Conservation (phyloP, 2,329 filamentous ascomycete species). For the Fusarium napiforme region DNA sequence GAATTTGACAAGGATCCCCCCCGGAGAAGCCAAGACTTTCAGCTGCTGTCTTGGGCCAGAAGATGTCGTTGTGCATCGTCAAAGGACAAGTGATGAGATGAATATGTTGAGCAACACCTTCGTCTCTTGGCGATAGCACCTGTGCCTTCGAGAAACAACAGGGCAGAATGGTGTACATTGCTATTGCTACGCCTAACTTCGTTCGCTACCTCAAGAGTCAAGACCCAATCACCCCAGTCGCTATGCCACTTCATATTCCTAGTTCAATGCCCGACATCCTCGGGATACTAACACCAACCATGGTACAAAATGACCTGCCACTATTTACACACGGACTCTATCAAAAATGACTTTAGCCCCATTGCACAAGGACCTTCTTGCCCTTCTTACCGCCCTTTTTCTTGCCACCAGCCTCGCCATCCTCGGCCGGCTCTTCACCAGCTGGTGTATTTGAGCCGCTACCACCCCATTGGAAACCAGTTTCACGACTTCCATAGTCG, state of each 20-base stretch:
- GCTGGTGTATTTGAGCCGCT: constrained; percentile 41
- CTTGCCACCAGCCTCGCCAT: constrained; percentile 50
- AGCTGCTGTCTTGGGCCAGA: neutral
- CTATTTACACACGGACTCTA: neutral
- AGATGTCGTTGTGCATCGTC: neutral
- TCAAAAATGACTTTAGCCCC: constrained; percentile 58
- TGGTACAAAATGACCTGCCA: neutral
- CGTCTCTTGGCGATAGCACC: neutral
- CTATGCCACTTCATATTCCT: neutral
- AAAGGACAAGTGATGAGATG: neutral
- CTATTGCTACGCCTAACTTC: neutral
- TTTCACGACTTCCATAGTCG: constrained; percentile 60
- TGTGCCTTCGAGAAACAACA: neutral
- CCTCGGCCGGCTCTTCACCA: constrained; percentile 42
- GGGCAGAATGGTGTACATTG: neutral
- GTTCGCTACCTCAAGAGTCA: neutral
- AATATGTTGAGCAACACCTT: neutral
- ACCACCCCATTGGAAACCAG: constrained; percentile 65
- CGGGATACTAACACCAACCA: neutral
- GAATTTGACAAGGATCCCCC: neutral
- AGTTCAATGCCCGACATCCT: neutral
- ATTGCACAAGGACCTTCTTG: constrained; percentile 71
- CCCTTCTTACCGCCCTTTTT: constrained; percentile 70
- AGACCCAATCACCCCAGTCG: neutral
- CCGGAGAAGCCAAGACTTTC: neutral